Percentiles rank a stretch among this genome's conserved stretches.
Evolutionary conservation across 2,329 filamentous ascomycete genomes (phyloP).

Genomic region (Fusarium solani-melongenae): DNA sequence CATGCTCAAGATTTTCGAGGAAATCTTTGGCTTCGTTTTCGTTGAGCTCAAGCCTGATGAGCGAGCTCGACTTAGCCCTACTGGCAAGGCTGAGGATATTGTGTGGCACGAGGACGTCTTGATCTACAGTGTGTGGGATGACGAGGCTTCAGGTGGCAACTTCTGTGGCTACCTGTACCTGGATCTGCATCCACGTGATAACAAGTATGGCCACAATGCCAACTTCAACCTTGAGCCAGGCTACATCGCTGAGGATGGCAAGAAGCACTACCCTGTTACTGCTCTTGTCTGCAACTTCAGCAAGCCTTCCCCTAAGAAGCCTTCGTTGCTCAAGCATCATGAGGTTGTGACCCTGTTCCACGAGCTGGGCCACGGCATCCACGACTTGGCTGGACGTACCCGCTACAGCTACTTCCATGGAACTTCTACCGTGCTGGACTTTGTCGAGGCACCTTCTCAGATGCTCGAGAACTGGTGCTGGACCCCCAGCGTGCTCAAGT

Average conservation of each 20-base stretch:
- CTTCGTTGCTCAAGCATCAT: constrained; percentile 82
- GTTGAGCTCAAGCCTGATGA: constrained; percentile 77
- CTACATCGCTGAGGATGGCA: constrained; percentile 73
- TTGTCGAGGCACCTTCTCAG: constrained; percentile 77
- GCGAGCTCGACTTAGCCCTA: constrained; percentile 71
- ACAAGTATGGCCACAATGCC: constrained; percentile 87
- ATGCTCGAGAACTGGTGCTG: constrained; percentile 85
- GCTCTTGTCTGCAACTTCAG: constrained; percentile 88
- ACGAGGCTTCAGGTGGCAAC: constrained; percentile 73
- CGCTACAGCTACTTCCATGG: constrained; percentile 75
- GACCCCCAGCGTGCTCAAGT: constrained; percentile 72
- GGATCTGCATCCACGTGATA: constrained; percentile 81
- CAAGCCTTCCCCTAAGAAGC: constrained; percentile 81
- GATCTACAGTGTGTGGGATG: constrained; percentile 85
- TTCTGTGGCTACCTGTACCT: constrained; percentile 88
- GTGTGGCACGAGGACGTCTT: constrained; percentile 87
- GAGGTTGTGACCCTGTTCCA: constrained; percentile 88
- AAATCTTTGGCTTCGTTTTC: constrained; percentile 83
- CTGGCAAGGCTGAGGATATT: constrained; percentile 76
- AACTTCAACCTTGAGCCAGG: constrained; percentile 86
- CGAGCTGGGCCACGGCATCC: constrained; percentile 77
- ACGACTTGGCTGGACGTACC: constrained; percentile 73
- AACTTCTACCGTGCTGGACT: constrained; percentile 73
- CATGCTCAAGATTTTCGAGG: constrained; percentile 87
- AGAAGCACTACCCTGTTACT: constrained; percentile 79